Evolutionary conservation across 495 filamentous ascomycete genomes (phyloP).

Genomic region (Entonaema liquescens): DNA sequence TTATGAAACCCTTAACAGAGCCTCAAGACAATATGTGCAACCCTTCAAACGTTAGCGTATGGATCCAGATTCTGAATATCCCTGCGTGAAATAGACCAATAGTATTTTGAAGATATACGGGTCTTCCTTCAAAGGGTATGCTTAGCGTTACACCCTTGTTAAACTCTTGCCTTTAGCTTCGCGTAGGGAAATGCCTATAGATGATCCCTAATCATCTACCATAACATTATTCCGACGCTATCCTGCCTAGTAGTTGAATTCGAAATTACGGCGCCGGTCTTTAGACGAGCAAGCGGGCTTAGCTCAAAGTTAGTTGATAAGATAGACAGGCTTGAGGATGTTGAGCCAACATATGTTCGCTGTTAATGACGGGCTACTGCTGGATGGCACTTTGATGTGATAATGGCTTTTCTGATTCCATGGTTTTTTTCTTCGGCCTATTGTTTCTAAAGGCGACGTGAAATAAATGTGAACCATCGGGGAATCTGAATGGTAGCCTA

Average conservation of each 20-base stretch:
- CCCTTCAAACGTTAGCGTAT: slow-evolving; percentile 40
- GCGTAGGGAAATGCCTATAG: background rate
- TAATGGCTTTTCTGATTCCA: background rate
- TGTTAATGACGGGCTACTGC: too few relatives aligned
- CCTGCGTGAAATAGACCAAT: background rate
- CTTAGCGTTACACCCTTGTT: slow-evolving; percentile 22
- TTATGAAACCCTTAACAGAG: slow-evolving; percentile 26
- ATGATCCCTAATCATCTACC: background rate
- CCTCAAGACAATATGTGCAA: slow-evolving; percentile 22
- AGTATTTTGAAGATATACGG: background rate
- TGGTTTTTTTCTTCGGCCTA: background rate
- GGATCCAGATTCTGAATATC: slow-evolving; percentile 5
- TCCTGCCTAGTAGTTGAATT: background rate
- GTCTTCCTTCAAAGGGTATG: slow-evolving; percentile 17
- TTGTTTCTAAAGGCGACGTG: background rate
- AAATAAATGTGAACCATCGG: too few relatives aligned
- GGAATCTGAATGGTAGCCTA: too few relatives aligned
- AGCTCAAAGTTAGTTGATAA: too few relatives aligned
- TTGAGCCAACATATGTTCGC: background rate
- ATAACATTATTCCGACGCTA: background rate
- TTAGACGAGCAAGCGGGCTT: background rate
- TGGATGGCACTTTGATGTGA: too few relatives aligned
- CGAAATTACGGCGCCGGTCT: background rate
- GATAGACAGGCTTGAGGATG: background rate
- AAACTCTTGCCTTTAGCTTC: slow-evolving; percentile 9